phyloP scores from a whole-genome alignment of 108 stramenopile species.

The Pseudonitzschia delicatissima region DNA sequence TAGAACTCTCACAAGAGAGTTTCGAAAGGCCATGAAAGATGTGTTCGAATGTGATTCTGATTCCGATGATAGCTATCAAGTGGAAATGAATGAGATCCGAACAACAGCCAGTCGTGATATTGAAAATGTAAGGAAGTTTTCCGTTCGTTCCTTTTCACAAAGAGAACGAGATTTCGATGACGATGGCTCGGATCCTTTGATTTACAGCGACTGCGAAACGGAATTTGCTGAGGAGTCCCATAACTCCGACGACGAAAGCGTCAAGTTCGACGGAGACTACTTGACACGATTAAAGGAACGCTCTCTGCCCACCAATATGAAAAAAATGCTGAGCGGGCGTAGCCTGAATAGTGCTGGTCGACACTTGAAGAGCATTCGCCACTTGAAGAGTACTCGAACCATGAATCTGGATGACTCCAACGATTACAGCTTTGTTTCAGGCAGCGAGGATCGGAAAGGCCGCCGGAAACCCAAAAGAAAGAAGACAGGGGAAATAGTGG shows the following conservation, averaged over 20 bases:
- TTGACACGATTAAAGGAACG: conserved; percentile 20
- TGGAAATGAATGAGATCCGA: neutral
- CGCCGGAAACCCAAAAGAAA: conserved; percentile 14
- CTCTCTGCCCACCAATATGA: conserved; percentile 32
- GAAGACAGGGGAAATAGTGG: conserved; percentile 14
- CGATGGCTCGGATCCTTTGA: neutral
- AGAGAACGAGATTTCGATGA: too few species aligned
- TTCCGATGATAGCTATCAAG: conserved; percentile 31
- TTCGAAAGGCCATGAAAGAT: conserved; percentile 32
- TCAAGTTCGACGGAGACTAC: conserved; percentile 18
- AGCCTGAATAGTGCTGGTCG: too few species aligned
- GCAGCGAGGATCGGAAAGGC: neutral
- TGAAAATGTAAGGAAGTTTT: too few species aligned
- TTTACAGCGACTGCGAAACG: neutral
- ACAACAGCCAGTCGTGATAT: neutral
- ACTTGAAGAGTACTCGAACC: too few species aligned
- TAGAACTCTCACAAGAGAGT: conserved; percentile 27
- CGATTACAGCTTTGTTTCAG: neutral
- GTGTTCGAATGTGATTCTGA: conserved; percentile 31
- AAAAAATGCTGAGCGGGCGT: conserved; percentile 14
- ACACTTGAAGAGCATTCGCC: too few species aligned
- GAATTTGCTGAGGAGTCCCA: neutral
- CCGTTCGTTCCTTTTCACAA: too few species aligned
- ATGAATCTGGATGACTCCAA: too few species aligned
- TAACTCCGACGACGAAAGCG: conserved; percentile 14